A percentile compares a stretch with the other conserved stretches of the same genome.
Evolutionary conservation across 2,329 filamentous ascomycete genomes (phyloP).

Genomic region (Apiospora koreana): DNA sequence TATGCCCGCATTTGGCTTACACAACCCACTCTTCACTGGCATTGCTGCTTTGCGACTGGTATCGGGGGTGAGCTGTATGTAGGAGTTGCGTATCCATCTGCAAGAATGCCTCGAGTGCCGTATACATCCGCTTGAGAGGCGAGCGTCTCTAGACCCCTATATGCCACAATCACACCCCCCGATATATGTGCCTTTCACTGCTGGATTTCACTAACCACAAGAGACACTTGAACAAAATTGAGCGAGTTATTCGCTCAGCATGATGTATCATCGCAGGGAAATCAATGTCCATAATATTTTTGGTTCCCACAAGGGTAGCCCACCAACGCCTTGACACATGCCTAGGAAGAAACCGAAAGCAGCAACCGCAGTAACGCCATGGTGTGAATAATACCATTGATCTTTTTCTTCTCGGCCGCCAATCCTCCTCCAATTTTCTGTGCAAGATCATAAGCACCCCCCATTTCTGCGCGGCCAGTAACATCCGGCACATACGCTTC

Average conservation of each 20-base stretch:
- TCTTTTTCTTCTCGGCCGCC: background rate
- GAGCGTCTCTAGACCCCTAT: background rate
- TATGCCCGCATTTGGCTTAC: too few species aligned
- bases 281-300: constrained; percentile 5
- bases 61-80: background rate
- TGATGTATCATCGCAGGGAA: constrained; percentile 2
- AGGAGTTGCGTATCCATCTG: background rate
- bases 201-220: background rate
- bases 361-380: constrained; percentile 26
- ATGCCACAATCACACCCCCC: background rate
- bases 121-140: background rate
- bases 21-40: too few species aligned
- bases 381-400: constrained; percentile 16
- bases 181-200: background rate
- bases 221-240: background rate
- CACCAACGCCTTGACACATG: constrained; percentile 32
- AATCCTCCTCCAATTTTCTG: background rate
- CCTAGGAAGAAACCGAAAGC: constrained; percentile 21
- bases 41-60: background rate
- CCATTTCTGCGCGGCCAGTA: background rate
- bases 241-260: background rate
- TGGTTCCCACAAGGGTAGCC: constrained; percentile 14
- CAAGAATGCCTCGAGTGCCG: background rate
- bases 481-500: background rate
- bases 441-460: background rate